phyloP scores from a whole-genome alignment of 805 yeast species.

The Candida berthetii region DNA sequence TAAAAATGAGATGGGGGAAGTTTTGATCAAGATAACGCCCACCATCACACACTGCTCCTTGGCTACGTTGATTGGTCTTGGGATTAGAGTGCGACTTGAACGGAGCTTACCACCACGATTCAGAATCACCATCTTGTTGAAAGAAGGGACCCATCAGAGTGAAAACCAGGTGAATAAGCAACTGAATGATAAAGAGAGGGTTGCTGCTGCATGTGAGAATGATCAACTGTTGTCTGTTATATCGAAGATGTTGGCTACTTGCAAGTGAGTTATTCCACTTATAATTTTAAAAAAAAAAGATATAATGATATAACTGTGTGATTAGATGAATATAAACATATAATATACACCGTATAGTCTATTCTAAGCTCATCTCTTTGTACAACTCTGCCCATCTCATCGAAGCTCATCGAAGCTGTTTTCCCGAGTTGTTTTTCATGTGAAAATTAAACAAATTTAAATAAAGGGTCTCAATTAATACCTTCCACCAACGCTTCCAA shows the following conservation, averaged over 20 bases:
- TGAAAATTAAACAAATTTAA: too few relatives aligned
- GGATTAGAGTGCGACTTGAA: slow-evolving; percentile 87
- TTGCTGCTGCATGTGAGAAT: slow-evolving; percentile 97
- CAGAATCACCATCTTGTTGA: slow-evolving; percentile 71
- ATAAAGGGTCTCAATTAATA: too few relatives aligned
- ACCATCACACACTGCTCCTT: slow-evolving; percentile 96
- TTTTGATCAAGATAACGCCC: slow-evolving; percentile 84
- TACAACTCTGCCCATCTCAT: too few relatives aligned
- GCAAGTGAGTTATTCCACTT: slow-evolving; percentile 38
- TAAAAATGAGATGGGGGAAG: slow-evolving; percentile 56
- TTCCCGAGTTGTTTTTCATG: too few relatives aligned
- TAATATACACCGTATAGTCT: too few relatives aligned
- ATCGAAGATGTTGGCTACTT: slow-evolving; percentile 84
- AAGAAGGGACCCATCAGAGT: slow-evolving; percentile 93
- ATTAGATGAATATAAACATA: too few relatives aligned
- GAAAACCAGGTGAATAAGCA: slow-evolving; percentile 96
- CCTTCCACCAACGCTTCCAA: too few relatives aligned
- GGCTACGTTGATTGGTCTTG: slow-evolving; percentile 93
- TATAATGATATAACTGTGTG: too few relatives aligned
- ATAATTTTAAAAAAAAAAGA: too few relatives aligned
- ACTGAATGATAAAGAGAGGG: slow-evolving; percentile 94
- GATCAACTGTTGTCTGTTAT: slow-evolving; percentile 88
- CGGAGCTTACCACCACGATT: slow-evolving; percentile 82
- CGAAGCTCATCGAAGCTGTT: too few relatives aligned
- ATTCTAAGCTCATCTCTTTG: too few relatives aligned